Base-by-base conservation (phyloP, 129 eudicot genomes). In the Gnaphalium uliginosum region DNA sequence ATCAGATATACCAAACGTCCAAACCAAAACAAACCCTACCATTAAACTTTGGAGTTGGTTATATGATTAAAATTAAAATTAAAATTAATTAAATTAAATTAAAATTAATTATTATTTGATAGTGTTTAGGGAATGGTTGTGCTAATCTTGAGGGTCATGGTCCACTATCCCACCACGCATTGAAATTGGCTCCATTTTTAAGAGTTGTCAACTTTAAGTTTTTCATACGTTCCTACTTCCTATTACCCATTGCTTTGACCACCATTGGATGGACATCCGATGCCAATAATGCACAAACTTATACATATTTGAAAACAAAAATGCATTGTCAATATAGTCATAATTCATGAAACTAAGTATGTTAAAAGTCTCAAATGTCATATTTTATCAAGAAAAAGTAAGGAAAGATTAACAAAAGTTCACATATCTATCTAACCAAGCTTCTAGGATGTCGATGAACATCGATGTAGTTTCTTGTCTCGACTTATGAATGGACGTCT, bases 151-250 rank as follows among this genome's bases (percentile, higher is more conserved):
- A 61, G 18, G 66, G 77, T 78, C 21, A 62, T 78, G 72, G 72
- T 63, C 81, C 75, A 68, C 75, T 18, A 41, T 68, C 71, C 71
- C 77, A 71, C 77, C 76, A 70, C 24, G 32, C 64, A 71, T 71
- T 78, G 72, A 71, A 70, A 78, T 48, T 48, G 56, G 71, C 39
- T 69, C 54, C 54, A 69, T n/a, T 57, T 23, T 6, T 60, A 3
- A 4, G 76, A 69, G 71, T 69, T 78, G 76, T 78, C 81, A 70
- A 78, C 71, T 70, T 78, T 46, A 71, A 46, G 64, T 62, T 70
- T 78, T 78, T 71, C 72, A 30, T 70, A 78, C 76, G 76, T 78
- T 78, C 71, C 81, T 35, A 77, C 59, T 78, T 78, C 65, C 60
- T 54, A 19, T 54, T 62, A 78, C 76, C 69, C 53, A 69, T 59